Conservation (phyloP, 495 filamentous ascomycete species). For the Zalerion maritima region DNA sequence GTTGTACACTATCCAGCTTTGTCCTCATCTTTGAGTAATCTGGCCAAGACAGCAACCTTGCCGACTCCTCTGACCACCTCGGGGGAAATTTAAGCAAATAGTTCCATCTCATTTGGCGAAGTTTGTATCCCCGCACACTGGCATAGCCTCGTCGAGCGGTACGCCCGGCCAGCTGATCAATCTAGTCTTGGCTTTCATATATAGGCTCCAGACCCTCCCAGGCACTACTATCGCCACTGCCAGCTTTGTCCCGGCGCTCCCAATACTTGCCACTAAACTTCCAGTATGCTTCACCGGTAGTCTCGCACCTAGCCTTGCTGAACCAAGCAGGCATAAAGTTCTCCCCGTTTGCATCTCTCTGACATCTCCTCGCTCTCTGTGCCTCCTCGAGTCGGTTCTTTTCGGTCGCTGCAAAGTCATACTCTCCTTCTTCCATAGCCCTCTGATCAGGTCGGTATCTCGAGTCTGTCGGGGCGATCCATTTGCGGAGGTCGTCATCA, state of each 20-base stretch:
- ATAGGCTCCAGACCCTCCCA: slow-evolving; percentile 38
- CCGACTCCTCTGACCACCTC: no score
- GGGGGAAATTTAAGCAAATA: no score
- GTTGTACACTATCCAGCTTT: no score
- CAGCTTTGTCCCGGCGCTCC: slow-evolving; percentile 47
- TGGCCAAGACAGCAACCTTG: no score
- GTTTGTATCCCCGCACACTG: no score
- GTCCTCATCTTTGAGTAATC: no score
- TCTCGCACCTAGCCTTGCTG: slow-evolving; percentile 46
- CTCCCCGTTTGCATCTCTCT: slow-evolving; percentile 60
- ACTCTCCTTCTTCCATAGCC: slow-evolving; percentile 97
- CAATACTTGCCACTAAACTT: slow-evolving; percentile 79
- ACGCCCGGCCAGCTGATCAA: slow-evolving; percentile 1
- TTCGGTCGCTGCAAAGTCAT: slow-evolving; percentile 81
- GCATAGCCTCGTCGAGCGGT: no score
- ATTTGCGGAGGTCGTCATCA: slow-evolving; percentile 53
- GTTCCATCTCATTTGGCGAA: no score
- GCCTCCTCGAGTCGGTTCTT: slow-evolving; percentile 94
- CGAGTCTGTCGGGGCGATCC: slow-evolving; percentile 84
- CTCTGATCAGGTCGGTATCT: slow-evolving; percentile 83
- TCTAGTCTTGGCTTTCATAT: no score
- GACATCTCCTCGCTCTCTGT: slow-evolving; percentile 62
- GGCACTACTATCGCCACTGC: slow-evolving; percentile 23
- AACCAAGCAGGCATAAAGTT: slow-evolving; percentile 85
- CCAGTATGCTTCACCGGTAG: slow-evolving; percentile 89